Base-by-base conservation (phyloP, 371 early-diverging fungal genomes). In the Mortierella sp. region DNA sequence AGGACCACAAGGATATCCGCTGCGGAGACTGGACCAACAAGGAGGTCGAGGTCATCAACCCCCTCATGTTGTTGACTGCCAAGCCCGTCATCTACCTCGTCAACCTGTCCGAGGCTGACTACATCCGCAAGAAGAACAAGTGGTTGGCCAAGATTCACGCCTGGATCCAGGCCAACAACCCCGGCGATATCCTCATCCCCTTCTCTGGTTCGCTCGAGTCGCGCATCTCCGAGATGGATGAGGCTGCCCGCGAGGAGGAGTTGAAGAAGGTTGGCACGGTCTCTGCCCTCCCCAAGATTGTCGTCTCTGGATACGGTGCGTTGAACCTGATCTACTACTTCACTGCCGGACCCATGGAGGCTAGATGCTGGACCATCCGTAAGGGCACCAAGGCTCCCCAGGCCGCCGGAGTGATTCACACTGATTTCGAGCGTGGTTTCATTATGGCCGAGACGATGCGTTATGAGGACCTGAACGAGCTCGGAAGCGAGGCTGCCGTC, bases 41-140 rank as follows among this genome's bases (percentile, higher is more conserved):
- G 77, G 92, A 92, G 81, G 90, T 96, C 29, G 91, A 94, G 77
- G 87, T 93, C 47, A 94, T 98, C 82, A 96, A 95, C 77, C 87
- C 92, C 45, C 79, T 96, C 58, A 94, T 94, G 84, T 90, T 97
- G 69, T 85, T 99, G 55, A 96, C 98, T 24, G 95, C 96, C 37
- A 99, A 99, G 88, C 96, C 96, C n/a, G 94, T 97, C 72, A 92
- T 97, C 41, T 96, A 97, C 87, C 87, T 99, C n/a, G 93, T 92
- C 73, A 98, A 98, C 87, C 89, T 96, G 77, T 89, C 90, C 68
- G 92, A 93, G 85, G 76, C 88, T 9, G 96, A 96, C 64, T 97
- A 92, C 79, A 66, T 91, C 45, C 85, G 91, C 80, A 90, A 92
- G 88, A 92, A 92, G 90, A 89, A 93, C 88, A 90, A 92, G 89